phyloP scores from a whole-genome alignment of 306 rosid species.

The Begonia peltatifolia region DNA sequence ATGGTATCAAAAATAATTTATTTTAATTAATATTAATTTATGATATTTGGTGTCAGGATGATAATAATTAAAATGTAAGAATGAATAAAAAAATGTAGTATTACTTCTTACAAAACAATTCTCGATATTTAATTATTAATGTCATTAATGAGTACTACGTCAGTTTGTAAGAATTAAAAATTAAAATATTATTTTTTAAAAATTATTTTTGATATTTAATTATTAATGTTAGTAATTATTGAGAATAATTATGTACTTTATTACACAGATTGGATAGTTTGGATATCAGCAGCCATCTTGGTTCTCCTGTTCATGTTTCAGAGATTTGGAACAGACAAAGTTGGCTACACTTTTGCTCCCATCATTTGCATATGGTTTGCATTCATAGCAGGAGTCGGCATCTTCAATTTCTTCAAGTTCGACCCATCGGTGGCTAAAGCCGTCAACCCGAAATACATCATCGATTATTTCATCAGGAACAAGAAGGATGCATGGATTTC shows the following conservation, averaged over 20 bases:
- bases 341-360: slow-evolving; percentile 25
- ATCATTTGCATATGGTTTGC: slow-evolving; percentile 23
- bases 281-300: slow-evolving; percentile 22
- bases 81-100: too few relatives aligned
- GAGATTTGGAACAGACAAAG: slow-evolving; percentile 32
- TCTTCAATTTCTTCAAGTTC: slow-evolving; percentile 18
- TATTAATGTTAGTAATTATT: too few relatives aligned
- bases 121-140: too few relatives aligned
- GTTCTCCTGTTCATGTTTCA: slow-evolving; percentile 16
- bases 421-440: slow-evolving; percentile 13
- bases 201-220: too few relatives aligned
- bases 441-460: slow-evolving; percentile 7
- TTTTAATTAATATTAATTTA: too few relatives aligned
- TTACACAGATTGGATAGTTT: slow-evolving; percentile 13
- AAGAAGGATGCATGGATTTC: slow-evolving; percentile 16
- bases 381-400: slow-evolving; percentile 10
- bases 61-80: too few relatives aligned
- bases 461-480: slow-evolving; percentile 9
- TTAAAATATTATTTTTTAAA: too few relatives aligned
- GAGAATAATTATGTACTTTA: neutral
- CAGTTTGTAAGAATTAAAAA: too few relatives aligned
- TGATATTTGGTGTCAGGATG: too few relatives aligned
- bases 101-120: neutral
- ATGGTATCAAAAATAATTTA: too few relatives aligned
- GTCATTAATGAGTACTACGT: neutral